phyloP scores from a whole-genome alignment of 768 basidiomycete genomes.

The Russula ochroleuca region DNA sequence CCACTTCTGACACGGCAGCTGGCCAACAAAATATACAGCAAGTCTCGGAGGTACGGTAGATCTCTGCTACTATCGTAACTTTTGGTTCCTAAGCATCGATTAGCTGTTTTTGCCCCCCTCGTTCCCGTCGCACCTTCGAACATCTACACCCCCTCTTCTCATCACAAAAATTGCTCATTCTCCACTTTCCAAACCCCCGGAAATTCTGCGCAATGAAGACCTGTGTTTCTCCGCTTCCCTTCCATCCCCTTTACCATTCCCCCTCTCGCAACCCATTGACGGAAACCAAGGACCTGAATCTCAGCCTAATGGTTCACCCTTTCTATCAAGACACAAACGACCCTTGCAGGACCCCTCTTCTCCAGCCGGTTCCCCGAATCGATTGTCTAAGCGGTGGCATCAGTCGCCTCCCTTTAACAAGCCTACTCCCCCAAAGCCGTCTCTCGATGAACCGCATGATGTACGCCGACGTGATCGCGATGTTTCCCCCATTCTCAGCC shows the following conservation, averaged over 20 bases:
- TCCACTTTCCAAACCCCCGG: slow-evolving; percentile 18
- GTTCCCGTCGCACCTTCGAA: slow-evolving; percentile 24
- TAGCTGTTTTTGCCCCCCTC: slow-evolving; percentile 25
- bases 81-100: neutral
- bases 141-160: slow-evolving; percentile 12
- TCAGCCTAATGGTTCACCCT: neutral
- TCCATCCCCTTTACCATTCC: slow-evolving; percentile 19
- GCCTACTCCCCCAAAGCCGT: neutral
- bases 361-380: neutral
- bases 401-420: neutral
- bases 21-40: slow-evolving; percentile 11
- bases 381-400: neutral
- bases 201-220: slow-evolving; percentile 6
- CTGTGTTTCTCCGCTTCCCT: neutral
- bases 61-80: neutral
- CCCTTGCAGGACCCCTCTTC: neutral
- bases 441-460: neutral
- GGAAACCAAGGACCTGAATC: neutral
- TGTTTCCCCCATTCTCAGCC: slow-evolving; percentile 28
- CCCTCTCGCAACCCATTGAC: slow-evolving; percentile 12
- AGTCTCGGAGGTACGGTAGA: slow-evolving; percentile 18
- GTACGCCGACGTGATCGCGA: slow-evolving; percentile 30
- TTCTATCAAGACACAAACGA: neutral
- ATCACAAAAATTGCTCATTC: neutral
- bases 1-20: neutral